Evolutionary conservation across 2,329 filamentous ascomycete species (phyloP), one percentile per base, ranked within the genome.

Genomic region (Ciborinia camelliae): DNA sequence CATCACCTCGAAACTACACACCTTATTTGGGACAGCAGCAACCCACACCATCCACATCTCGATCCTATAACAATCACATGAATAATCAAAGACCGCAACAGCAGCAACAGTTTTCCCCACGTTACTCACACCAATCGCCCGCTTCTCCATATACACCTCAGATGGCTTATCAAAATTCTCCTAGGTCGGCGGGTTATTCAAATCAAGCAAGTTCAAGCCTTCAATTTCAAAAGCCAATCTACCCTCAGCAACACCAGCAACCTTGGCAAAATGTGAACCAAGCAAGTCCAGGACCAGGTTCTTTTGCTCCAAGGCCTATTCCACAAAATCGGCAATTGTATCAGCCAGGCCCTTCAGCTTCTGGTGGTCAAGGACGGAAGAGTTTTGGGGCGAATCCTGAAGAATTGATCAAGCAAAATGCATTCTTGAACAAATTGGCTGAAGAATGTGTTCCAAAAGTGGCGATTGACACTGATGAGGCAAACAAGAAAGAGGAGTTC

Each of bases 401-500:
- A 41, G 81, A 85, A 53, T 67, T 86, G 18, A 74, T 76, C n/a
- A 73, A 73, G 1, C 84, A 87, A 72, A 76, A 78, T 12, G 73
- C 74, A 20, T 72, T 82, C 18, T 77, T 88, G 18, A 82, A 86
- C 28, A 71, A 71, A 0, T 75, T 87, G 2, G 81, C 81, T 66
- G 67, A 75, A 62, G 61, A 71, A 54, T 57, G 58, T 61, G 66
- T 73, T 66, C 30, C 74, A n/a, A 60, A 64, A 53, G 68, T 73
- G 45, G 86, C 89, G 69, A 92, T 94, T 67, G 82, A 81, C 45
- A 73, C 76, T 0, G 75, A 78, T 0, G 91, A 95, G 69, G 84
- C 89, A 60, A 78, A 81, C 2, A 82, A 87, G 68, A 96, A 95
- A 73, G 89, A 95, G 70, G 73, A 76, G 0, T 93, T 96, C 69